A percentile compares a stretch with the other conserved stretches of the same genome.
Conservation (phyloP, 2,329 filamentous ascomycete genomes). For the Arachnomyces sp. region DNA sequence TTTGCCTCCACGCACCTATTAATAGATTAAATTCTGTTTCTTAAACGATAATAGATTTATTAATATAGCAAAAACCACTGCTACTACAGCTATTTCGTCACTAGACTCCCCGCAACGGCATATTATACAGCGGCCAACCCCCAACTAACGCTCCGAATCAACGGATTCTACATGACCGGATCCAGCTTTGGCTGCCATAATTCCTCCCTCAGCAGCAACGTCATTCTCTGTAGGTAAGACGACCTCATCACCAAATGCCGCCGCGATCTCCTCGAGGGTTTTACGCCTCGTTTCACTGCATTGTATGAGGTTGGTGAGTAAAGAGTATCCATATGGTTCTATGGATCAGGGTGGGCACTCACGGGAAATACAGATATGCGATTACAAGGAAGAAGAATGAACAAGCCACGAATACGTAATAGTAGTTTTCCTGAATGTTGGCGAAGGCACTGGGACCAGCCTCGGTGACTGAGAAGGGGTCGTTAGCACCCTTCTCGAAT, state of each 20-base stretch:
- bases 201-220: constrained; percentile 14
- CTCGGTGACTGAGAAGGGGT: constrained; percentile 36
- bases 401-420: constrained; percentile 51
- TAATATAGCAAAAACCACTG: too few relatives aligned
- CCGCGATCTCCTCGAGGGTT: constrained; percentile 43
- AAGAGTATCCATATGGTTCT: not conserved
- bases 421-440: constrained; percentile 52
- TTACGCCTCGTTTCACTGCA: constrained; percentile 40
- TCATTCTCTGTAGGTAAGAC: constrained; percentile 21
- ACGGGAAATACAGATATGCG: constrained; percentile 49
- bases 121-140: too few relatives aligned
- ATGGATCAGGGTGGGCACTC: constrained; percentile 14
- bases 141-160: too few relatives aligned
- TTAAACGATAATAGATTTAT: too few relatives aligned
- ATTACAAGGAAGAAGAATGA: constrained; percentile 44
- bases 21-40: too few relatives aligned
- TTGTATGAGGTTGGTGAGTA: not conserved
- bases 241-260: constrained; percentile 41
- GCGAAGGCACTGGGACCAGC: constrained; percentile 49
- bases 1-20: too few relatives aligned
- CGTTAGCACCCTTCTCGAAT: constrained; percentile 5
- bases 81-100: too few relatives aligned
- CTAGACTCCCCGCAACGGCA: too few relatives aligned
- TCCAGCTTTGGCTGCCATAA: too few relatives aligned
- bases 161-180: too few relatives aligned